Percentiles rank a stretch among this genome's conserved stretches.
Conservation (phyloP, 139 green algal species). For the Chlamydomonas sphaeroides region DNA sequence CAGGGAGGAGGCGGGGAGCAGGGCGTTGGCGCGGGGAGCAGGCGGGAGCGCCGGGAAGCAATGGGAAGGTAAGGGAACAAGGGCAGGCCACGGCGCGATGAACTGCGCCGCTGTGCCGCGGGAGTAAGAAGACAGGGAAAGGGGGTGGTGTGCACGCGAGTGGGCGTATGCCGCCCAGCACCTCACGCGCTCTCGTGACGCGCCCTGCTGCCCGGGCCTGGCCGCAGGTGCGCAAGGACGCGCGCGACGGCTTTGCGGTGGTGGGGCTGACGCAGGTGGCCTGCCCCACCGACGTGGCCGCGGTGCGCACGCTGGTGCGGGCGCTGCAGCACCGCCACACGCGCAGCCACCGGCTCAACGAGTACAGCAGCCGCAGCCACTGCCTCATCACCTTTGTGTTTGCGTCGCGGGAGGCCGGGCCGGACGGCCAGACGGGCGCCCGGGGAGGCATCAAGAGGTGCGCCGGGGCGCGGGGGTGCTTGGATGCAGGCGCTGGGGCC, state of each 20-base stretch:
- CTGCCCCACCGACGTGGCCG: slow-evolving; percentile 39
- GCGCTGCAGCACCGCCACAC: slow-evolving; percentile 66
- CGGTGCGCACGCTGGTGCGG: slow-evolving; percentile 49
- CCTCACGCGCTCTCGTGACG: too few relatives aligned
- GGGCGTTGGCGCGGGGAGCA: too few relatives aligned
- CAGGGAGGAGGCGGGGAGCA: too few relatives aligned
- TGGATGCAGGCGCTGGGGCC: too few relatives aligned
- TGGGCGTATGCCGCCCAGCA: too few relatives aligned
- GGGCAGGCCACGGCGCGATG: too few relatives aligned
- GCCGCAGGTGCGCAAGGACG: slow-evolving; percentile 64
- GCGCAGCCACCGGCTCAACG: slow-evolving; percentile 70
- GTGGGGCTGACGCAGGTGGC: slow-evolving; percentile 60
- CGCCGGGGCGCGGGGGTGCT: background rate
- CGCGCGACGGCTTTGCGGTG: slow-evolving; percentile 72
- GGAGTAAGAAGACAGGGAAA: too few relatives aligned
- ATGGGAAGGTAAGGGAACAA: too few relatives aligned
- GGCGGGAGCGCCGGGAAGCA: too few relatives aligned
- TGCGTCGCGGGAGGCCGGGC: slow-evolving; percentile 41
- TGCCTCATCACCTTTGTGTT: slow-evolving; percentile 80
- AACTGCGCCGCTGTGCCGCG: too few relatives aligned
- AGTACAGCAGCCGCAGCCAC: slow-evolving; percentile 70
- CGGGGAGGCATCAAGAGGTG: slow-evolving; percentile 54
- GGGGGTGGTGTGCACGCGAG: too few relatives aligned
- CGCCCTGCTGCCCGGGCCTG: too few relatives aligned
- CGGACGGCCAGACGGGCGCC: slow-evolving; percentile 20